Evolutionary conservation across 148 eudicot genomes (phyloP), one percentile per base, ranked within the genome.

Genomic region (Camellia granthamiana): DNA sequence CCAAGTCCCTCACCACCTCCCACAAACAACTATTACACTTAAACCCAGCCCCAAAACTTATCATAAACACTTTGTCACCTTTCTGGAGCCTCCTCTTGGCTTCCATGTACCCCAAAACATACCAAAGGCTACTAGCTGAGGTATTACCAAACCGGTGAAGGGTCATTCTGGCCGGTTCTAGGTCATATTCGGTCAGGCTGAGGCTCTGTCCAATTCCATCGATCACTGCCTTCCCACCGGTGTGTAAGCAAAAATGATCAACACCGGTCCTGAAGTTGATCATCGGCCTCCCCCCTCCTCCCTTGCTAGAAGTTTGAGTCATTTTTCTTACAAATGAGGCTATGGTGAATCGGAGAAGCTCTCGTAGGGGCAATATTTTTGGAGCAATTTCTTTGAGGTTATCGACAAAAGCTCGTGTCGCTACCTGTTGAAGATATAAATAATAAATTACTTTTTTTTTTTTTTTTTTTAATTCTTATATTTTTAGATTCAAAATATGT

Each of bases 11-110:
- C 4, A 89, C 79, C 44, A 92, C 94, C 62, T 92, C 94, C 97
- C 92, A 92, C 79, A 92, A 38, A 67, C 92, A 89, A 66, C 93
- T 92, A 43, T 92, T 92, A 60, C 97, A 92, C 85, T 90, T 90
- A 41, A 90, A 90, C 49, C 92, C 92, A 9, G 92, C 89, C 6
- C 92, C 92, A 75, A 90, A 90, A 23, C 90, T 86, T 15, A 90
- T 68, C 92, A 90, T 90, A 76, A 90, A 80, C 3, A 90, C 79
- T 70, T 80, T 79, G 3, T 90, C 90, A 6, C 92, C 89, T 55
- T 64, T 86, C 77, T 82, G 88, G 8, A 90, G 79, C 86, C 88
- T 83, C 86, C 77, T 85, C 73, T 90, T 90, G 4, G 90, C 90
- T 72, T 88, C 90, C 92, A 90, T 90, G 52, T 90, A 90, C 3